These are phyloP conservation scores for Purshia tridentata DNA, from an alignment of 306 rosid species.

Conservation along the genomic window DNA sequence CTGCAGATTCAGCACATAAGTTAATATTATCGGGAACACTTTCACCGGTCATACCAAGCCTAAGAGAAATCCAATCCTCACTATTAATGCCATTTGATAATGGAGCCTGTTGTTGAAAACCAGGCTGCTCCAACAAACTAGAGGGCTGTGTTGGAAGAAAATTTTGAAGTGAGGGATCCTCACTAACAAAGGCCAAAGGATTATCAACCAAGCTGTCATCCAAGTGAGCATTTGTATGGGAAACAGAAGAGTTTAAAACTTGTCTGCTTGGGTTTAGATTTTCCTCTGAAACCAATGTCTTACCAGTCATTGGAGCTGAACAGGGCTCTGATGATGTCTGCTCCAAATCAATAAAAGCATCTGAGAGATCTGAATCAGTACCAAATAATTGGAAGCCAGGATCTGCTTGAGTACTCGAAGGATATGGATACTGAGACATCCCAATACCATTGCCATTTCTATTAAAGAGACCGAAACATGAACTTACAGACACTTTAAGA, in stretches of 20 bases:
- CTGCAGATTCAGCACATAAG: background rate
- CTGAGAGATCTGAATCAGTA: slow-evolving; percentile 15
- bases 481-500: background rate
- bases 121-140: slow-evolving; percentile 14
- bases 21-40: background rate
- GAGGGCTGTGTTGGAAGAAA: slow-evolving; percentile 14
- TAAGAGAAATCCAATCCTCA: slow-evolving; percentile 25
- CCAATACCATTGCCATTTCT: slow-evolving; percentile 6
- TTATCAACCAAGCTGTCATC: slow-evolving; percentile 19
- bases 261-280: slow-evolving; percentile 6
- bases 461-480: slow-evolving; percentile 19
- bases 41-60: slow-evolving; percentile 14
- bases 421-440: slow-evolving; percentile 12
- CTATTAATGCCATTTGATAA: slow-evolving; percentile 13
- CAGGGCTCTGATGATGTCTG: background rate
- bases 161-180: slow-evolving; percentile 13
- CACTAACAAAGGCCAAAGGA: slow-evolving; percentile 11
- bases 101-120: slow-evolving; percentile 2
- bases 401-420: slow-evolving; percentile 1
- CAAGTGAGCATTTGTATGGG: background rate
- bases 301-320: slow-evolving; percentile 3
- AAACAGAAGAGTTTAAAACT: slow-evolving; percentile 18
- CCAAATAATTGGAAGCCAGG: slow-evolving; percentile 21
- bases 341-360: slow-evolving; percentile 28
- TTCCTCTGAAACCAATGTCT: slow-evolving; percentile 7